Evolutionary conservation across 768 basidiomycete species (phyloP), one percentile per base, ranked within the genome.

Genomic region (Phallus indusiatus): DNA sequence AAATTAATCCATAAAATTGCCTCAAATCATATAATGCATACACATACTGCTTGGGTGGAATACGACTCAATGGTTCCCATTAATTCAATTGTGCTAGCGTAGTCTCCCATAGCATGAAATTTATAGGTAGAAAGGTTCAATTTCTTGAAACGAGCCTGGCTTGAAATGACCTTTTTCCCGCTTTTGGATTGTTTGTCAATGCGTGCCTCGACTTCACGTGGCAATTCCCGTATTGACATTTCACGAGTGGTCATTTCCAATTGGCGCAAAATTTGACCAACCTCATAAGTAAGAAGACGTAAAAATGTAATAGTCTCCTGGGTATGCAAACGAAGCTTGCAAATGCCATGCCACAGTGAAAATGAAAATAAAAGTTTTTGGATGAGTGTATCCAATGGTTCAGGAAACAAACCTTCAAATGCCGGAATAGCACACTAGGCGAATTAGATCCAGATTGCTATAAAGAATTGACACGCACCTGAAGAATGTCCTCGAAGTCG

Each of bases 401-500:
- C 16, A 0, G 66, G 68, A 2, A 74, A 61, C 5, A 75, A 63
- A 0, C 68, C 71, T 42, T 74, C 68, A 8, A 76, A 67, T 0
- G 60, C 64, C 0, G 75, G 73, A 0, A 76, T 72, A 0, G 64
- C 17, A 36, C 73, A 75, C 73, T 75, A 54, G 20, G 11, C 48
- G 20, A 4, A 59, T 7, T 5, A 2, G 4, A 16, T 2, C 14
- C n/a, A 34, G 47, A 55, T 46, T 14, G 20, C 17, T 16, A 12
- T n/a, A 35, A 33, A 51, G 47, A 51, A 28, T 9, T 21, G 17
- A 46, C 36, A 36, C 9, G 36, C 7, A 66, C 78, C 69, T 78
- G 76, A 0, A 78, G 64, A 1, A 77, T 59, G 46, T 79, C 75
- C 53, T 78, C 74, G 54, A 73, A 78, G 50, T 78, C 72, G 0